Evolutionary conservation across 1,284 basidiomycete genomes (phyloP), one percentile per base, ranked within the genome.

Genomic region (Papiliotrema terrestris): DNA sequence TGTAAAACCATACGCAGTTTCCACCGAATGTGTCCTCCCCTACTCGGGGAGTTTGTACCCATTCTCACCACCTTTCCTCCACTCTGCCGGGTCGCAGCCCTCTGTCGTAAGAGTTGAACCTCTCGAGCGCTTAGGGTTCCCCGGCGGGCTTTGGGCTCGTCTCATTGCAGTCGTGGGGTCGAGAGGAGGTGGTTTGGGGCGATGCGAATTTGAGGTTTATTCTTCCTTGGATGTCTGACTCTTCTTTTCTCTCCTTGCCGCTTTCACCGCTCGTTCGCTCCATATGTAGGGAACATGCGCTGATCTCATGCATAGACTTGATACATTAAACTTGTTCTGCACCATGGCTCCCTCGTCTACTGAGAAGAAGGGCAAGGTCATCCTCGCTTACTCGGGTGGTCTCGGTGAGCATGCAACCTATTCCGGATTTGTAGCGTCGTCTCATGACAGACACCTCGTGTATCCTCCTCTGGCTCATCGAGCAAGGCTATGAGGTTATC

Each of bases 381-480:
- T 77, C 64, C 67, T 77, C 49, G 95, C 95, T 42, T 98, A 98
- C 82, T 98, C 95, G 69, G 95, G 96, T 69, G 95, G 95, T 73
- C 85, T 98, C 58, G 94, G 93, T 95, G 60, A 69, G 90, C 52
- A 44, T 29, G 36, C 37, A 29, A 32, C 29, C 5, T 6, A 11
- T 32, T 32, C 14, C 43, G 35, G 20, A 45, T 22, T 20, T 8
- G 43, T 22, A 19, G 14, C 11, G 53, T 61, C 48, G 52, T 49
- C 37, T 51, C 14, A 38, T 45, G 49, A 35, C 67, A 92, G 91
- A 97, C 79, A 96, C 93, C 38, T 95, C 92, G 38, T 96, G 92
- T 78, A 97, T 97, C 78, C 86, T 96, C 67, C 89, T 89, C 52
- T 96, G 92, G 92, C 82, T 96, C 78, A 95, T 98, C 77, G 94